Conservation (phyloP, 192 early-diverging fungal species). For the Allomyces macrogynus region DNA sequence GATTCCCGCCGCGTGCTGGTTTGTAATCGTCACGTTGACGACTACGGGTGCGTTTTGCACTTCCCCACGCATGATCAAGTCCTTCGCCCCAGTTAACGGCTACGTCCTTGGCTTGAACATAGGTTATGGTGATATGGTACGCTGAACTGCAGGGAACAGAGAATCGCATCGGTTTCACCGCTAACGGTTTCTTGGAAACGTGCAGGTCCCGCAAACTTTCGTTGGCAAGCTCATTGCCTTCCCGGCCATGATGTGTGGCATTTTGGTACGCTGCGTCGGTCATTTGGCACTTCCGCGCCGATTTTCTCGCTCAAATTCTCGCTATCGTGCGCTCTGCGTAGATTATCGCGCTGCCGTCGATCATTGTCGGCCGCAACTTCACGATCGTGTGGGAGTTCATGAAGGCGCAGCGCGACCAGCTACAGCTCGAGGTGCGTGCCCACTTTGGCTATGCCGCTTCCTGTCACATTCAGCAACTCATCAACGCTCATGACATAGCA, state of each 20-base stretch:
- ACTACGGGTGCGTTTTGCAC: conserved; percentile 36
- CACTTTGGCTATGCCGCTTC: no score
- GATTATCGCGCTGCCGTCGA: conserved; percentile 62
- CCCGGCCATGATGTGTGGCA: conserved; percentile 64
- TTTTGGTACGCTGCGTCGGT: conserved; percentile 18
- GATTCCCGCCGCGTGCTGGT: conserved; percentile 61
- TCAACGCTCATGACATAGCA: no score
- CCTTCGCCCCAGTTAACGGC: not conserved
- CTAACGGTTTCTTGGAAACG: no score
- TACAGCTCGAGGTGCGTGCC: no score
- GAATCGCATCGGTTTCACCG: no score
- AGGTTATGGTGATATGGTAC: conserved; percentile 43
- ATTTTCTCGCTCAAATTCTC: no score
- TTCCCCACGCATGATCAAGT: not conserved
- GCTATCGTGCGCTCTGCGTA: not conserved
- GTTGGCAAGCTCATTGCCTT: conserved; percentile 59
- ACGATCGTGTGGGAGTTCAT: conserved; percentile 63
- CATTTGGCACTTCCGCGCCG: no score
- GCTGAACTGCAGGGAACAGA: no score
- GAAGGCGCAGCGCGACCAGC: conserved; percentile 5
- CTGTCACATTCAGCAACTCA: no score
- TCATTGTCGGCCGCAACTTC: conserved; percentile 65
- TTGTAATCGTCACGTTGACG: conserved; percentile 54
- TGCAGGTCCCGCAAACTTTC: conserved; percentile 36
- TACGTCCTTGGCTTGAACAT: not conserved